Evolutionary conservation across 371 early-diverging fungal genomes (phyloP).

Genomic region (Aphelidium insulamus): DNA sequence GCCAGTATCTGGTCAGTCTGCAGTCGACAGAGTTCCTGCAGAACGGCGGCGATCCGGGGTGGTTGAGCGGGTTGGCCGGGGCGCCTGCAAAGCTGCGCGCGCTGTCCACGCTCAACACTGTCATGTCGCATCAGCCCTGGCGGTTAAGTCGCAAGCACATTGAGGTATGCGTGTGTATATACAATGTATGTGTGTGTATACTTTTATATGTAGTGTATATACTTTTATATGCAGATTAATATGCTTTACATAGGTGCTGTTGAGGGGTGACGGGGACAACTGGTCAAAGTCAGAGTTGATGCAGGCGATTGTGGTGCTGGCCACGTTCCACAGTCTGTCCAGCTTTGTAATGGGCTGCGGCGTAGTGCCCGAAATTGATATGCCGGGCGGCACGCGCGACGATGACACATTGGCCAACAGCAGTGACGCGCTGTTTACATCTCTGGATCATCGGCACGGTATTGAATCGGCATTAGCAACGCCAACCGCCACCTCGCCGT

Average conservation of each 20-base stretch:
- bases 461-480: constrained; percentile 8
- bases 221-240: no score
- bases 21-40: constrained; percentile 28
- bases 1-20: constrained; percentile 30
- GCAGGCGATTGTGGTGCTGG: constrained; percentile 28
- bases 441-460: constrained; percentile 18
- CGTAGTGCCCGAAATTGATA: constrained; percentile 36
- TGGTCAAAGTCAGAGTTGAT: constrained; percentile 38
- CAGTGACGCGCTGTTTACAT: no score
- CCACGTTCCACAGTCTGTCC: constrained; percentile 29
- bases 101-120: constrained; percentile 18
- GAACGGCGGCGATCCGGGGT: constrained; percentile 29
- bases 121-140: constrained; percentile 39
- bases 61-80: constrained; percentile 26
- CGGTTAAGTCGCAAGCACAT: constrained; percentile 20
- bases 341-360: constrained; percentile 34
- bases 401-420: constrained; percentile 1
- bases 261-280: constrained; percentile 11
- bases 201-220: background rate
- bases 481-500: constrained; percentile 2
- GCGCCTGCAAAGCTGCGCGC: constrained; percentile 26
- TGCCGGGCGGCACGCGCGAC: constrained; percentile 23
- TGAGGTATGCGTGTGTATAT: constrained; percentile 10
- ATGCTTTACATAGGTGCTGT: no score
- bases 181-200: constrained; percentile 2